Evolutionary conservation across 2,329 filamentous ascomycete species (phyloP), one percentile per base, ranked within the genome.

Genomic region (Coniella lustricola): DNA sequence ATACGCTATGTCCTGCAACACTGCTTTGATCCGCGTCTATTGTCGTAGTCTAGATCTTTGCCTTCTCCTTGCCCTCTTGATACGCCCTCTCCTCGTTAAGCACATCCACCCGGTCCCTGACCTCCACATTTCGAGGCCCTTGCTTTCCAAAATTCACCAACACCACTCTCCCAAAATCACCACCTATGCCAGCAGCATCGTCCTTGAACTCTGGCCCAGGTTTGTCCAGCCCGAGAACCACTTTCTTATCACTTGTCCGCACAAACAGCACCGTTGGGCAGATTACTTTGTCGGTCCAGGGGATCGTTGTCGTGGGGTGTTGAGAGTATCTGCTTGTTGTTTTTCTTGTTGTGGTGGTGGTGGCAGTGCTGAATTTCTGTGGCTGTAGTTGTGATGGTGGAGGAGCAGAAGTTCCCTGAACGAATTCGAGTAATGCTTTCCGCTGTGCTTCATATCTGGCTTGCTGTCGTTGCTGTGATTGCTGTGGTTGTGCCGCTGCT

Each of bases 261-360:
- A 74, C 57, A 16, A 75, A 69, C 7, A 81, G 45, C 12, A 64
- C 64, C 3, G 67, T 64, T 3, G 82, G 80, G 53, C 75, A 75
- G 48, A 85, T 84, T n/a, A 76, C 74, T 61, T 82, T 81, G 4
- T 82, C 73, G 0, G 65, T 69, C 79, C 78, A 84, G 0, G 74
- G 60, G n/a, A 78, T 76, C 25, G 50, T 36, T 4, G 70, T 63
- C 14, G 73, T 73, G 1, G 59, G 60, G 35, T 77, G 68, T 5
- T 29, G 5, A 10, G 25, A 29, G 25, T 5, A 5, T 29, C 10
- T 29, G 25, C 25, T 29, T 10, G 25, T 29, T 29, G 25, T 29
- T 29, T 10, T 29, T 10, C 25, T 29, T 10, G 5, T 29, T 29
- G 5, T 5, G 5, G 25, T 29, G 25, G 25, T 29, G 10, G 25